A percentile compares a stretch with the other conserved stretches of the same genome.
These are phyloP conservation scores for Cercophora samala DNA, from an alignment of 495 filamentous ascomycete species.

Conservation along the genomic window DNA sequence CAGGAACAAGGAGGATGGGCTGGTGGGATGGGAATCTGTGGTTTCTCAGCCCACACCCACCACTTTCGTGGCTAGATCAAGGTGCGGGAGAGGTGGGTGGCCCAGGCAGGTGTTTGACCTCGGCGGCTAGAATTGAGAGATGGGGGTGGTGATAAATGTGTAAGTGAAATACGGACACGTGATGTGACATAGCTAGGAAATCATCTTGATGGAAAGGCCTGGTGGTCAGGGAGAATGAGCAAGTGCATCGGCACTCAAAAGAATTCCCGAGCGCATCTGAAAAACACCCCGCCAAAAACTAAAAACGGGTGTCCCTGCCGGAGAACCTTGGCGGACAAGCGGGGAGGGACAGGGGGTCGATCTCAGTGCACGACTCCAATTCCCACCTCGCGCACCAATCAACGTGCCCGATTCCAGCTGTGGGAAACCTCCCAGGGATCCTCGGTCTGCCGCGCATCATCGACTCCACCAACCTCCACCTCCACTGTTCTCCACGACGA, in stretches of 20 bases:
- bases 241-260: not conserved
- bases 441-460: not conserved
- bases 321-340: not conserved
- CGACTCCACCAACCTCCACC: not conserved
- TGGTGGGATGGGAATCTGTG: not conserved
- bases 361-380: not conserved
- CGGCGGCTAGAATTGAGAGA: not conserved
- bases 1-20: not conserved
- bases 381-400: not conserved
- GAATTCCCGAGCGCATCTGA: not conserved
- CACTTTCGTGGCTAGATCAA: not conserved
- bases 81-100: not conserved
- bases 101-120: not conserved
- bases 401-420: not conserved
- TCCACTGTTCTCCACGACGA: not conserved
- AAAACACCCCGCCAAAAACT: not conserved
- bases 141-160: not conserved
- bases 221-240: not conserved
- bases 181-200: not conserved
- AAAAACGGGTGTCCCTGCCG: not conserved
- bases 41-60: not conserved
- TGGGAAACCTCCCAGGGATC: not conserved
- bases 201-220: not conserved
- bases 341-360: no score
- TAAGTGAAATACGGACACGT: not conserved